A percentile compares a stretch with the other conserved stretches of the same genome.
phyloP scores from a whole-genome alignment of 257 asterid genomes.

The Linderniella brevidens region DNA sequence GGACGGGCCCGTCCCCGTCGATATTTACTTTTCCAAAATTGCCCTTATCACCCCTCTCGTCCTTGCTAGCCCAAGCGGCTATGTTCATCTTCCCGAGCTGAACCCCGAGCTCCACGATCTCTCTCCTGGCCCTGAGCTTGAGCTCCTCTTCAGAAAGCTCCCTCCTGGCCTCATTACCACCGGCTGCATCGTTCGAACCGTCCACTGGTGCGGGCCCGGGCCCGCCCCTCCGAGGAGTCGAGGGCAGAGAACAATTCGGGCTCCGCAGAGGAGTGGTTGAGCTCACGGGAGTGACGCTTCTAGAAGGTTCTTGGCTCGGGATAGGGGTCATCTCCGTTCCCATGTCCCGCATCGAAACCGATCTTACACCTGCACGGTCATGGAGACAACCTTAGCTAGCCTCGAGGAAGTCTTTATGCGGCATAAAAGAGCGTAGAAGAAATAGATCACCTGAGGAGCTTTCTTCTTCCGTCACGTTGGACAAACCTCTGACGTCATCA shows the following conservation, averaged over 20 bases:
- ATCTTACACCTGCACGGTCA: conserved; percentile 33
- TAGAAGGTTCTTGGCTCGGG: conserved; percentile 95
- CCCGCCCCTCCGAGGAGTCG: conserved; percentile 80
- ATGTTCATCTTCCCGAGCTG: conserved; percentile 91
- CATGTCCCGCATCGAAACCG: conserved; percentile 98
- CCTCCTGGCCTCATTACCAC: no score
- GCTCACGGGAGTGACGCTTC: conserved; percentile 74
- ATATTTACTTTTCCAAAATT: conserved; percentile 15
- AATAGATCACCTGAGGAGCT: conserved; percentile 42
- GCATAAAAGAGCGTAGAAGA: neutral
- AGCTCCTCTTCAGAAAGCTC: conserved; percentile 67
- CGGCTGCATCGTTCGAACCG: conserved; percentile 5
- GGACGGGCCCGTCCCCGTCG: conserved; percentile 27
- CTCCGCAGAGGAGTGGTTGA: conserved; percentile 82
- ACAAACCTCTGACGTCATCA: conserved; percentile 19
- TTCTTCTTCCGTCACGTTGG: conserved; percentile 45
- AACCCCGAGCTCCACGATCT: conserved; percentile 84
- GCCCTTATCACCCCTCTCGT: conserved; percentile 42
- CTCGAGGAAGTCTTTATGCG: no score
- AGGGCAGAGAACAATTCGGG: conserved; percentile 79
- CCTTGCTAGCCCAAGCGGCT: conserved; percentile 99
- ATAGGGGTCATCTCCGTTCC: conserved; percentile 99
- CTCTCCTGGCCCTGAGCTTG: conserved; percentile 70
- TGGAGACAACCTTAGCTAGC: no score
- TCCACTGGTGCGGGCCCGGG: conserved; percentile 49